Evolutionary conservation across 257 asterid species (phyloP).

Genomic region (Paulownia fortunei): DNA sequence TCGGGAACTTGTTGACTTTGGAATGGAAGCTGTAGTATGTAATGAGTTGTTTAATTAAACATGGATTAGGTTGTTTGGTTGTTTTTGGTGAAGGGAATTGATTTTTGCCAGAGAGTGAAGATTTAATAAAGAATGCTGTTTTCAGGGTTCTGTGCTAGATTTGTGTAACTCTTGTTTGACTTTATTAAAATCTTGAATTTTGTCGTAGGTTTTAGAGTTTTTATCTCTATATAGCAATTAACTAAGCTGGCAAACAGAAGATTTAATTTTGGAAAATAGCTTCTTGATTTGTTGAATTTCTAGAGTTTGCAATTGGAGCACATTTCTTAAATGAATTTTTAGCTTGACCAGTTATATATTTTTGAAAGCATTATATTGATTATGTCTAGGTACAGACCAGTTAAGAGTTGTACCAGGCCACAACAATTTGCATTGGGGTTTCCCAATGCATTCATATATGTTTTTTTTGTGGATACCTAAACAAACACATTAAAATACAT

Average conservation of each 20-base stretch:
- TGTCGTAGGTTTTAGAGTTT: background rate
- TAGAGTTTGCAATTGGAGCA: background rate
- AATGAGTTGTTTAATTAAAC: slow-evolving; percentile 8
- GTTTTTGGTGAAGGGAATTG: background rate
- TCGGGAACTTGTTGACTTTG: background rate
- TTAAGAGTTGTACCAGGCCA: slow-evolving; percentile 6
- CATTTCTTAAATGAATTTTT: slow-evolving; percentile 1
- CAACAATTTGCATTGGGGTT: slow-evolving; percentile 6
- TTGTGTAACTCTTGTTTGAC: slow-evolving; percentile 1
- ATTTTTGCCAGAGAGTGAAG: background rate
- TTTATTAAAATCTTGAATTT: background rate
- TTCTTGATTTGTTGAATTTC: background rate
- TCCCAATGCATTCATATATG: slow-evolving; percentile 16
- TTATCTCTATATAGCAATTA: background rate
- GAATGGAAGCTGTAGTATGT: background rate
- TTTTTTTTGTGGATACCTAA: background rate
- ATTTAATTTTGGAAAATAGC: background rate
- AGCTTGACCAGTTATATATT: background rate
- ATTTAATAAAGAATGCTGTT: background rate
- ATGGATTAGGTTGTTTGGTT: background rate
- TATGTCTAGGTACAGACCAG: background rate
- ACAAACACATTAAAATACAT: background rate
- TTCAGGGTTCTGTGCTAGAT: background rate
- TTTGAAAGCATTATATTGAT: background rate
- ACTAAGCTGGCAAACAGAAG: background rate